A percentile compares a stretch with the other conserved stretches of the same genome.
phyloP scores from a whole-genome alignment of 257 asterid species.

The Primulina eburnea region DNA sequence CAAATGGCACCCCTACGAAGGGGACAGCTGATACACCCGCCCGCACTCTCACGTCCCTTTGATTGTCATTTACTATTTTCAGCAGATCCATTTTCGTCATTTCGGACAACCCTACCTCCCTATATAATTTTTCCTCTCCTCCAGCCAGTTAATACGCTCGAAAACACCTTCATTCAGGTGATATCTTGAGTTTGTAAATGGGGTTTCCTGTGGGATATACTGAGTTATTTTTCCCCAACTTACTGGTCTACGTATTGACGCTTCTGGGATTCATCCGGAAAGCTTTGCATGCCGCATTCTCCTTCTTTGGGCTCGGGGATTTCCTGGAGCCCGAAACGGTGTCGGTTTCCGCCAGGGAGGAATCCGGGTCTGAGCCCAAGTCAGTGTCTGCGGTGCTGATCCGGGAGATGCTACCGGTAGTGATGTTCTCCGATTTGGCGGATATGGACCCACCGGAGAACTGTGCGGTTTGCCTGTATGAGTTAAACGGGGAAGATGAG shows the following conservation, averaged over 20 bases:
- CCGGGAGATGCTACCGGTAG: conserved; percentile 82
- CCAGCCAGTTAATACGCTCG: no score
- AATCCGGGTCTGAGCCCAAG: conserved; percentile 33
- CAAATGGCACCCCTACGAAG: background rate
- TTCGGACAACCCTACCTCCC: background rate
- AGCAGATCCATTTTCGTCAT: background rate
- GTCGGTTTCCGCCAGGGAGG: conserved; percentile 22
- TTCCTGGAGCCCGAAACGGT: conserved; percentile 40
- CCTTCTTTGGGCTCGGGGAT: background rate
- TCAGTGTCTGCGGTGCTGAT: conserved; percentile 69
- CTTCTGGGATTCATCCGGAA: background rate
- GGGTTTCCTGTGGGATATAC: background rate
- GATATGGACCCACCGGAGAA: conserved; percentile 64
- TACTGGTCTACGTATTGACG: background rate
- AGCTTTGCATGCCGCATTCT: background rate
- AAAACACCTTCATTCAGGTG: no score
- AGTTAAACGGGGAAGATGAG: conserved; percentile 76
- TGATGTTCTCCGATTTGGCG: conserved; percentile 59
- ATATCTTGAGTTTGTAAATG: background rate
- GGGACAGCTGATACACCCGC: background rate
- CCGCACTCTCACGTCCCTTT: background rate
- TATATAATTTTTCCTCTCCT: no score
- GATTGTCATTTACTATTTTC: no score
- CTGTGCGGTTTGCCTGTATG: conserved; percentile 90
- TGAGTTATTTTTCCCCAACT: background rate